These are phyloP conservation scores for Besnoitia besnoiti DNA, from an alignment of 169 alveolate species.

Conservation along the genomic window DNA sequence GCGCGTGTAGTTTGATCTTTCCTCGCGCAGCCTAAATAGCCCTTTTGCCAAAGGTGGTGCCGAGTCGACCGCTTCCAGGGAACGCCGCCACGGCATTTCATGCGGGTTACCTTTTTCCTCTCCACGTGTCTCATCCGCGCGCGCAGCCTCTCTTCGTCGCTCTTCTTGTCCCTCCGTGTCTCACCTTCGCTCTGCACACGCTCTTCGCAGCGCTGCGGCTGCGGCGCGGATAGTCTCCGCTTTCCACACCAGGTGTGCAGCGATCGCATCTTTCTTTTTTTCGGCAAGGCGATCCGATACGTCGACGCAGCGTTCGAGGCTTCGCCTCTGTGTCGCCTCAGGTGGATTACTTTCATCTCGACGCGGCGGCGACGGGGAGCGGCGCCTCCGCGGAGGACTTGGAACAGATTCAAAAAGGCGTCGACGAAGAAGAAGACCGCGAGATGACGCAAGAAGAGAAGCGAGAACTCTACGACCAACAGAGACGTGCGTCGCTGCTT, in stretches of 20 bases:
- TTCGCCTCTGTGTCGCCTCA: not conserved
- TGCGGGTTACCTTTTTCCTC: not conserved
- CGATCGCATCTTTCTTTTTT: not conserved
- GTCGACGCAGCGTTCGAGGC: too few species aligned
- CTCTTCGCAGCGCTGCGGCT: too few species aligned
- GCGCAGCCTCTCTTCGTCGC: not conserved
- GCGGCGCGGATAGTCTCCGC: too few species aligned
- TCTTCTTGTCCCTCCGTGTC: not conserved
- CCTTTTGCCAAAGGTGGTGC: too few species aligned
- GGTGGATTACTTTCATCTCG: conserved; percentile 7
- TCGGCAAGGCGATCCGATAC: too few species aligned
- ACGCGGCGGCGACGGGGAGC: not conserved
- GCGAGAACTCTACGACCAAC: not conserved
- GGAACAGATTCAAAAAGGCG: not conserved
- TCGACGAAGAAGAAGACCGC: conserved; percentile 5
- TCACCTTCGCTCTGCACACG: too few species aligned
- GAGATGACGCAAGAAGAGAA: conserved; percentile 1
- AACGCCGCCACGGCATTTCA: too few species aligned
- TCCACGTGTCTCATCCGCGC: not conserved
- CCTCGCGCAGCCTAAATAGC: not conserved
- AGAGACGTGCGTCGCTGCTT: not conserved
- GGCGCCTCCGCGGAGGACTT: not conserved
- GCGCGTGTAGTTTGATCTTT: not conserved
- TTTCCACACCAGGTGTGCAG: not conserved
- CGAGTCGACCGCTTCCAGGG: too few species aligned